phyloP scores from a whole-genome alignment of 345 rosid genomes.

The Syzygium aqueum region DNA sequence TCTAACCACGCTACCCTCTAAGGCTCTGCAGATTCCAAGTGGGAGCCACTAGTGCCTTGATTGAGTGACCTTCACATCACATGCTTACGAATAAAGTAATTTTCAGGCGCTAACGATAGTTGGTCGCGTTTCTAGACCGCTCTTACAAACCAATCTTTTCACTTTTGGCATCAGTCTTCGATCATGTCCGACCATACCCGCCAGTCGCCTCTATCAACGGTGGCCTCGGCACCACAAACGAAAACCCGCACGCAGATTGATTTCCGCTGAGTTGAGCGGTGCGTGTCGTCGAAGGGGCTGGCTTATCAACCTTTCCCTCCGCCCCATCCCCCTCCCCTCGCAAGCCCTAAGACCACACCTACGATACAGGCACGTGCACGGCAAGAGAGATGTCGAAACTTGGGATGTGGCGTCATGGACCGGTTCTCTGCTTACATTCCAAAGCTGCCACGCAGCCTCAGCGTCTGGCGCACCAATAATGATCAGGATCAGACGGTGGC shows the following conservation, averaged over 20 bases:
- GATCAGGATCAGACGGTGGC: neutral
- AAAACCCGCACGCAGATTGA: neutral
- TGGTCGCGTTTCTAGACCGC: neutral
- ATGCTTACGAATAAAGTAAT: neutral
- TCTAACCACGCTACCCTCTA: too few relatives aligned
- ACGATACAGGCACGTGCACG: neutral
- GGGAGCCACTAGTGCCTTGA: neutral
- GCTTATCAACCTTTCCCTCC: neutral
- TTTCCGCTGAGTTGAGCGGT: neutral
- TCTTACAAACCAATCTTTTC: neutral
- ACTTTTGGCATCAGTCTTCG: neutral
- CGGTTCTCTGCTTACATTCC: neutral
- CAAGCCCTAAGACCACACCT: neutral
- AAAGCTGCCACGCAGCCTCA: neutral
- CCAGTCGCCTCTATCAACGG: too few relatives aligned
- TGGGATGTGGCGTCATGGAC: neutral
- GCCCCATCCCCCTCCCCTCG: neutral
- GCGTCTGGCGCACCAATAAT: neutral
- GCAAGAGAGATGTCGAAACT: neutral
- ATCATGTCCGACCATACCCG: neutral
- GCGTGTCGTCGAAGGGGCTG: neutral
- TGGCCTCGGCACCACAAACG: rapidly evolving
- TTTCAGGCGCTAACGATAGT: neutral
- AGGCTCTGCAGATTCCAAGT: neutral
- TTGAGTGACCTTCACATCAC: neutral